Base-by-base conservation (phyloP, 75 land plant genomes). In the Selaginella tamariscina region DNA sequence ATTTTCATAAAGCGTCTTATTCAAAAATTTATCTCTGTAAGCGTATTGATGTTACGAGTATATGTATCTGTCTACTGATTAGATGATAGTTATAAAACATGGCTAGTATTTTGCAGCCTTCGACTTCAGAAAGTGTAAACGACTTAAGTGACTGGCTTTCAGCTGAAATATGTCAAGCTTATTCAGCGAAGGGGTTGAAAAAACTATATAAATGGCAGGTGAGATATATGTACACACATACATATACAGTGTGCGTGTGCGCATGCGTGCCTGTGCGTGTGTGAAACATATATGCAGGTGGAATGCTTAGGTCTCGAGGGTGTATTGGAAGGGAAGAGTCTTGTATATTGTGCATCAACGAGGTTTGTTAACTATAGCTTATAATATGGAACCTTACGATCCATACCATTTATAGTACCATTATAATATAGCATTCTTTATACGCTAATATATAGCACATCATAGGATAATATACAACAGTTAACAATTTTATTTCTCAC, bases 151-250 rank as follows among this genome's bases (percentile, higher is more conserved):
- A 60, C 68, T 93, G 98, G 98, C 86, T 93, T 78, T 95, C 96
- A n/a, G 39, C 70, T 56, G 86, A 85, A 64, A 65, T 90, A 49
- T 83, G 86, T 73, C 68, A 59, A 56, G 65, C 83, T 15, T 93
- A 93, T 70, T 76, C 69, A 55, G 84, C 82, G 70, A 84, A 74
- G 70, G 98, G 98, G 32, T 79, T 93, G 22, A 81, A 71, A 30
- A 78, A 80, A 82, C 75, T 93, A 1, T 89, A 93, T 65, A 82
- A 89, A 22, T 93, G 98, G 98, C 98, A 93, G 98, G 98, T 93
- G 13, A 5, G 24, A 32, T 67, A 29, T 28, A 26, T 30, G 39
- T 20, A 20, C 32, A 1, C 33, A 30, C 69, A 32, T 65, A 32
- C 32, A 33, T 21, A 13, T 64, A 64, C 31, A 11, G 1, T n/a